Evolutionary conservation across 1,139 yeast genomes (phyloP).

Genomic region (Zhuliangozyma parablackwelliae): DNA sequence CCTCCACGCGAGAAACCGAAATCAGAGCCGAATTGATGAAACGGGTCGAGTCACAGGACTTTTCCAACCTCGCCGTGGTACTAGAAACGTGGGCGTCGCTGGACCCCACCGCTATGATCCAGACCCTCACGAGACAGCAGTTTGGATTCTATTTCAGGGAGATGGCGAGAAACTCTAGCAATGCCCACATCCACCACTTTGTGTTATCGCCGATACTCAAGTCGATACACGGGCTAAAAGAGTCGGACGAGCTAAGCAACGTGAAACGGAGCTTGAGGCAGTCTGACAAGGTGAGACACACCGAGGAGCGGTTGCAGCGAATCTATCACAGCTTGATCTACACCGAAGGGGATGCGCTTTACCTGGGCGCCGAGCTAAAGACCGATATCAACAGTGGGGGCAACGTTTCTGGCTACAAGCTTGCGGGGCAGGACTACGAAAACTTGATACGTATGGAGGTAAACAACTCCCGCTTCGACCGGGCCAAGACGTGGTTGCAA

Average conservation of each 20-base stretch:
- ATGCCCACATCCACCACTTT: conserved; percentile 2
- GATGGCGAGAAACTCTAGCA: conserved; percentile 2
- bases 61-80: conserved; percentile 5
- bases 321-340: conserved; percentile 27
- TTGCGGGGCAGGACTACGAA: conserved; percentile 32
- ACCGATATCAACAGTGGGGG: conserved; percentile 15
- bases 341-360: conserved; percentile 12
- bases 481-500: conserved; percentile 39
- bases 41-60: conserved; percentile 6
- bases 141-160: conserved; percentile 10
- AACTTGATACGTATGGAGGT: conserved; percentile 35
- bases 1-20: conserved; percentile 2
- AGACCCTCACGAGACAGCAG: conserved; percentile 21
- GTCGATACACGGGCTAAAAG: conserved; percentile 2
- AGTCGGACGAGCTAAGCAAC: background rate
- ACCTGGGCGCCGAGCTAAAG: conserved; percentile 19
- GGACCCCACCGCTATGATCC: conserved; percentile 24
- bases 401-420: conserved; percentile 17
- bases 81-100: conserved; percentile 13
- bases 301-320: conserved; percentile 20
- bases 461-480: conserved; percentile 31
- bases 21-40: conserved; percentile 7
- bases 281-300: background rate
- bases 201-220: conserved; percentile 5
- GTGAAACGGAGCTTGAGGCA: background rate